Evolutionary conservation across 1,284 basidiomycete genomes (phyloP).

Genomic region (Ustilago shanxiensis): DNA sequence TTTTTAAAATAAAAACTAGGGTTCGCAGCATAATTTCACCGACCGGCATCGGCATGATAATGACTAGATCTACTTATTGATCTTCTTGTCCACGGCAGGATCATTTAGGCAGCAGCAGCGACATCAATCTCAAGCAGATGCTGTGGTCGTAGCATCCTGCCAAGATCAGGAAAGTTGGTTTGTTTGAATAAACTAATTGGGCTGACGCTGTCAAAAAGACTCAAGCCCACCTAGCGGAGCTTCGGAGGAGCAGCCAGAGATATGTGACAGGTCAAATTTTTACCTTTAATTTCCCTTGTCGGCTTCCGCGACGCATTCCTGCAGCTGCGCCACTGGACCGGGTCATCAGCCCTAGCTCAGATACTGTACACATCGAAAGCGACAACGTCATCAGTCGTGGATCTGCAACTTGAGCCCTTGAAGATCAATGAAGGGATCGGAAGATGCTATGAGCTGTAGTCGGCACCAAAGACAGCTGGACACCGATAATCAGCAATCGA

Average conservation of each 20-base stretch:
- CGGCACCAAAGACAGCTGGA: not conserved
- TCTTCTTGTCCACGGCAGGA: too few relatives aligned
- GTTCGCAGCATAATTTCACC: not conserved
- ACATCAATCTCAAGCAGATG: too few relatives aligned
- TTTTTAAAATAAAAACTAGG: constrained; percentile 1
- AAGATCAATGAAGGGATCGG: not conserved
- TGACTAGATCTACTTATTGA: too few relatives aligned
- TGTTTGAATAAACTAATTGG: not conserved
- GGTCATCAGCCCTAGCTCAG: not conserved
- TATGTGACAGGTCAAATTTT: constrained; percentile 40
- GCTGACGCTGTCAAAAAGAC: not conserved
- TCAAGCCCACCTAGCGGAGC: not conserved
- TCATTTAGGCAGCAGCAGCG: too few relatives aligned
- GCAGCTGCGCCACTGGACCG: constrained; percentile 1
- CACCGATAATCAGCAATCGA: not conserved
- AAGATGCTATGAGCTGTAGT: not conserved
- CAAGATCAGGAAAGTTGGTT: not conserved
- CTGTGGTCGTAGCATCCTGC: not conserved
- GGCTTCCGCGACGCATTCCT: not conserved
- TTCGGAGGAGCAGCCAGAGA: constrained; percentile 17
- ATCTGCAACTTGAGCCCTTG: too few relatives aligned
- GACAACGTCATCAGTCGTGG: not conserved
- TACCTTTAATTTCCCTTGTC: not conserved
- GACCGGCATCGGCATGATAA: not conserved
- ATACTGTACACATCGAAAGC: not conserved